phyloP scores from a whole-genome alignment of 1,139 yeast genomes.

The Pichia sp. region DNA sequence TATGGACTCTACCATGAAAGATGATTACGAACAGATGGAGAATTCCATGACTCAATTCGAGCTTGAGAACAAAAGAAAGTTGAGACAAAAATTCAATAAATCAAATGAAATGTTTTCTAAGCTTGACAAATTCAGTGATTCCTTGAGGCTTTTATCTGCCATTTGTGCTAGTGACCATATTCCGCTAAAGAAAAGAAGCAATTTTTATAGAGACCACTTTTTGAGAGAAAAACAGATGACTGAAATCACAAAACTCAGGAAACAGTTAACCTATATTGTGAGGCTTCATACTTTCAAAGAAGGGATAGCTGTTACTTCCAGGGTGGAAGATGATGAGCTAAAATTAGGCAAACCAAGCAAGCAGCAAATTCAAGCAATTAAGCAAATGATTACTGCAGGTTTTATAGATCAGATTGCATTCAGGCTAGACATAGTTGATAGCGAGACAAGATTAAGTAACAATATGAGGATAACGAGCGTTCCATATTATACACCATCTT shows the following conservation, averaged over 20 bases:
- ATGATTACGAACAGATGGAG: constrained; percentile 31
- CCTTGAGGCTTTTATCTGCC: constrained; percentile 66
- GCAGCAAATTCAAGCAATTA: constrained; percentile 66
- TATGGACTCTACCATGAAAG: too few species aligned
- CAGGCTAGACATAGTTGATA: constrained; percentile 68
- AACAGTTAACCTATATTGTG: constrained; percentile 71
- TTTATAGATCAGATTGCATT: constrained; percentile 86
- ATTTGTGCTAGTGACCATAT: constrained; percentile 86
- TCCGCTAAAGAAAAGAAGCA: constrained; percentile 36
- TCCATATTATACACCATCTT: constrained; percentile 65
- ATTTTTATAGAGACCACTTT: constrained; percentile 54
- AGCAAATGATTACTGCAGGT: constrained; percentile 91
- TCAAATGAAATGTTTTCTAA: constrained; percentile 55
- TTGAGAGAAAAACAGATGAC: constrained; percentile 67
- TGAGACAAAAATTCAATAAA: constrained; percentile 43
- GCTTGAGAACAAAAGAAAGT: constrained; percentile 35
- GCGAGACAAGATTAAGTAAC: constrained; percentile 52
- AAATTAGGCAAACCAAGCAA: constrained; percentile 64
- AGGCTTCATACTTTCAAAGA: constrained; percentile 54
- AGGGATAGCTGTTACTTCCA: constrained; percentile 42
- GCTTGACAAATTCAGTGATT: constrained; percentile 70
- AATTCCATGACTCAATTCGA: constrained; percentile 30
- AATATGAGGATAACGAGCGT: constrained; percentile 53
- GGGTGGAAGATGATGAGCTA: constrained; percentile 38
- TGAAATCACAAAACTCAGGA: constrained; percentile 74